A percentile compares a stretch with the other conserved stretches of the same genome.
Conservation (phyloP, 2,329 filamentous ascomycete species). For the Xylariaceae sp. region DNA sequence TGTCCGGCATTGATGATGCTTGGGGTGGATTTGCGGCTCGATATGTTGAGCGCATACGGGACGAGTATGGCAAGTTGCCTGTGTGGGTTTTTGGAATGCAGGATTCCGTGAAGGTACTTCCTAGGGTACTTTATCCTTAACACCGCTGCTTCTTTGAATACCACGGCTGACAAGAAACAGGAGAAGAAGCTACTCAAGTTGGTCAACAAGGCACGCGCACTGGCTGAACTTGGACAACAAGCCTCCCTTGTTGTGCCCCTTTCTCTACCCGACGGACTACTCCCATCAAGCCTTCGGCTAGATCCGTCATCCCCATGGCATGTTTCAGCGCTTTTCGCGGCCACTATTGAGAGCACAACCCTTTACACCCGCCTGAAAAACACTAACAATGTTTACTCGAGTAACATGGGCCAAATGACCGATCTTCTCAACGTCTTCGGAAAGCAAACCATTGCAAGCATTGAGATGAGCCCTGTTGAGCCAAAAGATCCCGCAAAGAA, state of each 20-base stretch:
- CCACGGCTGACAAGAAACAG: conserved; percentile 31
- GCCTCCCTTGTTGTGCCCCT: conserved; percentile 77
- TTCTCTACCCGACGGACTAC: conserved; percentile 50
- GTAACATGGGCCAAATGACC: conserved; percentile 57
- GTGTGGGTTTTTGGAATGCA: conserved; percentile 86
- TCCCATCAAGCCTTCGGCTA: conserved; percentile 55
- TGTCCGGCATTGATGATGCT: conserved; percentile 67
- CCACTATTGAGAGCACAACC: conserved; percentile 72
- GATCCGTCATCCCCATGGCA: conserved; percentile 70
- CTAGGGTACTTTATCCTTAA: conserved; percentile 40
- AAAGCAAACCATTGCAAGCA: conserved; percentile 71
- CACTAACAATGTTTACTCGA: conserved; percentile 38
- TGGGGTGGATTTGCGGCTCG: conserved; percentile 73
- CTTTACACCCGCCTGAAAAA: conserved; percentile 65
- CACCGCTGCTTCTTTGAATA: not conserved
- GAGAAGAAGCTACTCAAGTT: conserved; percentile 60
- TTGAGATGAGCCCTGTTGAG: conserved; percentile 59
- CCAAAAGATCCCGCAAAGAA: conserved; percentile 30
- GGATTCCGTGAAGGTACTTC: conserved; percentile 48
- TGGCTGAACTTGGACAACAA: conserved; percentile 63
- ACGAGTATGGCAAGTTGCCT: conserved; percentile 84
- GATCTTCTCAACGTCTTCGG: conserved; percentile 67
- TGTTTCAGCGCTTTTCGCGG: conserved; percentile 66
- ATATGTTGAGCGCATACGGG: conserved; percentile 72
- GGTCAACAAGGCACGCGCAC: conserved; percentile 67